Conservation (phyloP, 129 eudicot genomes). For the Helichrysum umbraculigerum region DNA sequence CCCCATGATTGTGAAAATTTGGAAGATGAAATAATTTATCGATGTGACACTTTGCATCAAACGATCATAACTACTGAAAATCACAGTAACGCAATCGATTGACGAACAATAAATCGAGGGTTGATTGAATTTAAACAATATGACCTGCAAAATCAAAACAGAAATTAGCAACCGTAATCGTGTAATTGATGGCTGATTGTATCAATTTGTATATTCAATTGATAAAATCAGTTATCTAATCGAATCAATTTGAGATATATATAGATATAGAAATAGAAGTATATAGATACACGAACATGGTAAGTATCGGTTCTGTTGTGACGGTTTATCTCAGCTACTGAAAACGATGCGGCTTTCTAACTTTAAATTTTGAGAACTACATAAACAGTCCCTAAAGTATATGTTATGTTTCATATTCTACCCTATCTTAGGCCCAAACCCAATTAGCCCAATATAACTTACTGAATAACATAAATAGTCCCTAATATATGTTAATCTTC, state of each 20-base stretch:
- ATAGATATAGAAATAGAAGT: too few species aligned
- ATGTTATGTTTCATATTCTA: background rate
- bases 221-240: background rate
- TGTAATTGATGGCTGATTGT: background rate
- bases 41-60: slow-evolving; percentile 32
- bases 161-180: background rate
- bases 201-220: background rate
- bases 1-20: slow-evolving; percentile 30
- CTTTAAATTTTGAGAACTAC: background rate
- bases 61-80: background rate
- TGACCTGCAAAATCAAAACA: slow-evolving; percentile 1
- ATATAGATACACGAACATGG: background rate
- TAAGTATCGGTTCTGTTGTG: background rate
- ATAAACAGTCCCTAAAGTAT: background rate
- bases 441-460: background rate
- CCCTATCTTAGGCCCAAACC: too few species aligned
- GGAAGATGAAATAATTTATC: slow-evolving; percentile 25
- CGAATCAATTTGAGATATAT: background rate
- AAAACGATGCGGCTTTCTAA: background rate
- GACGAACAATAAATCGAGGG: background rate
- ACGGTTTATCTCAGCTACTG: background rate
- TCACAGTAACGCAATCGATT: background rate
- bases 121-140: background rate
- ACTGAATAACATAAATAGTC: background rate
- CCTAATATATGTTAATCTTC: background rate